Percentiles rank a stretch among this genome's conserved stretches.
These are phyloP conservation scores for Tilletia setariae DNA, from an alignment of 1,284 basidiomycete genomes.

Conservation along the genomic window DNA sequence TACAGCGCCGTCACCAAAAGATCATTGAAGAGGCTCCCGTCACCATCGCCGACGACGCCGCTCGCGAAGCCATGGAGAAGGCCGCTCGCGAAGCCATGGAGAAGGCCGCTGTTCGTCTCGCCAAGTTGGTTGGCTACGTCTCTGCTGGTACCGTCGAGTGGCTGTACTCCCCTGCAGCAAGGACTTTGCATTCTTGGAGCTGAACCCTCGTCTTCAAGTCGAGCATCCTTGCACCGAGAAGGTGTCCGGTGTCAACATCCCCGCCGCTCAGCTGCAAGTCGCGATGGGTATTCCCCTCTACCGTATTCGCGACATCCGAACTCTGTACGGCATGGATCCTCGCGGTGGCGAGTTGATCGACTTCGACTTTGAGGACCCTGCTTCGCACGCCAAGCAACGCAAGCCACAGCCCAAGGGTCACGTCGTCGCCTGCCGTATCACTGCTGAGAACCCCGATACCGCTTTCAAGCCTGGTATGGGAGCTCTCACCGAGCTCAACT, in stretches of 20 bases:
- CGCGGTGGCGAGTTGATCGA: conserved; percentile 62
- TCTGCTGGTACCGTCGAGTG: conserved; percentile 98
- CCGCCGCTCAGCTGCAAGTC: conserved; percentile 92
- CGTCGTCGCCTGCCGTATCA: conserved; percentile 98
- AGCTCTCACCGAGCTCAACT: conserved; percentile 94
- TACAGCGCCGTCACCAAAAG: conserved; percentile 99
- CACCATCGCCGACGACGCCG: conserved; percentile 73
- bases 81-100: too few species aligned
- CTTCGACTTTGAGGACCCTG: conserved; percentile 88
- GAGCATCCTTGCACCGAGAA: conserved; percentile 97
- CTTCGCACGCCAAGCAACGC: conserved; percentile 80
- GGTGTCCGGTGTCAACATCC: conserved; percentile 97
- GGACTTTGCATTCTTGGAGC: conserved; percentile 94
- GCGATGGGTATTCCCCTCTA: conserved; percentile 98
- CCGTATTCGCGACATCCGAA: conserved; percentile 91
- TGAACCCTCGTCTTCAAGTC: conserved; percentile 99
- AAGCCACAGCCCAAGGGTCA: conserved; percentile 97
- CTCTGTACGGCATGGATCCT: conserved; percentile 71
- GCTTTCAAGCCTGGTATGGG: conserved; percentile 99
- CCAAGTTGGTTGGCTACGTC: conserved; percentile 98
- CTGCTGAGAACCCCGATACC: conserved; percentile 98
- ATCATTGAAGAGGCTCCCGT: conserved; percentile 99
- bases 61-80: too few species aligned
- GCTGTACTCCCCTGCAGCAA: conserved; percentile 91
- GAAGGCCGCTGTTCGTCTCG: conserved; percentile 91